These are phyloP conservation scores for Jacaranda copaia DNA, from an alignment of 257 asterid species.

Conservation along the genomic window DNA sequence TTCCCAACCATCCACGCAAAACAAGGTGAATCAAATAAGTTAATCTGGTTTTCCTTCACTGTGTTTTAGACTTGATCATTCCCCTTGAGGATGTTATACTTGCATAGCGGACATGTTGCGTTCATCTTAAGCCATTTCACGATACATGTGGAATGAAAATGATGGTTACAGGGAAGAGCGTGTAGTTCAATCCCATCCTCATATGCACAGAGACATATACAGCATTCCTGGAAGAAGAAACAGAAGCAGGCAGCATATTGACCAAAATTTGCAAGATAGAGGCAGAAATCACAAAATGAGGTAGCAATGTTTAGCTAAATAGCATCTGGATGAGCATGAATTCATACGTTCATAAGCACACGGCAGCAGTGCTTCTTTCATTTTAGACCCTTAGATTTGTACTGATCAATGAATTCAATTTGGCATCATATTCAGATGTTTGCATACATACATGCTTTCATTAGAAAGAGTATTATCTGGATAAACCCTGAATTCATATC, in stretches of 20 bases:
- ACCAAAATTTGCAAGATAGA: background rate
- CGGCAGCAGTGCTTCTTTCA: background rate
- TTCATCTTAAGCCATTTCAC: constrained; percentile 99
- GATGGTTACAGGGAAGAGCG: constrained; percentile 87
- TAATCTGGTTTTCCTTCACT: constrained; percentile 8
- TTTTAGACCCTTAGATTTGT: too few relatives aligned
- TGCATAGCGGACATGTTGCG: constrained; percentile 97
- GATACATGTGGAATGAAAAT: constrained; percentile 79
- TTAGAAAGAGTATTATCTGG: too few relatives aligned
- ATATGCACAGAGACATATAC: constrained; percentile 81
- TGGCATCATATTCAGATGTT: too few relatives aligned
- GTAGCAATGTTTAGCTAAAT: background rate
- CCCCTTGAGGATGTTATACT: constrained; percentile 95
- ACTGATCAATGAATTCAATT: too few relatives aligned
- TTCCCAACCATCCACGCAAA: constrained; percentile 14
- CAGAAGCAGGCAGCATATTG: constrained; percentile 1
- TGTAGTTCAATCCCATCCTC: constrained; percentile 86
- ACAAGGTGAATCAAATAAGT: constrained; percentile 12
- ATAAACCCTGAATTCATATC: too few relatives aligned
- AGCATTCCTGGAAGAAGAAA: constrained; percentile 76
- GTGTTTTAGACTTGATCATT: constrained; percentile 70
- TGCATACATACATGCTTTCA: too few relatives aligned
- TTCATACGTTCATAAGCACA: background rate
- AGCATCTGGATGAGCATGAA: background rate
- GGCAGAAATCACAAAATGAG: constrained; percentile 1